Evolutionary conservation across 1,284 basidiomycete species (phyloP).

Genomic region (Leccinum pachyderme): DNA sequence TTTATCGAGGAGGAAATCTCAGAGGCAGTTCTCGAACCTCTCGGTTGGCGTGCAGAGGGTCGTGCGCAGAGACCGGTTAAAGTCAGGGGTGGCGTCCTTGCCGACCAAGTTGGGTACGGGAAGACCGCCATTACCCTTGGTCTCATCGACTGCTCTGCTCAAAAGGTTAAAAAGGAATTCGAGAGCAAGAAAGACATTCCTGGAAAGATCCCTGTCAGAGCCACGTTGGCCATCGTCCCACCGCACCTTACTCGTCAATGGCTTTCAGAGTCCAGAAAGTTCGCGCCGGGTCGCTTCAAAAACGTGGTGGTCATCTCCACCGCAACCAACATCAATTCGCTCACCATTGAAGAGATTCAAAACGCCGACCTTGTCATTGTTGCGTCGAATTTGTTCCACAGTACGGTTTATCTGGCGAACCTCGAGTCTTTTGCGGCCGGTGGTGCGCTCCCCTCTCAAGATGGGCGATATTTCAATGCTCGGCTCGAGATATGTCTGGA

Average conservation of each 20-base stretch:
- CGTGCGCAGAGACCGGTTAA: slow-evolving; percentile 76
- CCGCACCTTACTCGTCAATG: slow-evolving; percentile 89
- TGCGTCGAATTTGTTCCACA: slow-evolving; percentile 84
- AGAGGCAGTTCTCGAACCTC: slow-evolving; percentile 80
- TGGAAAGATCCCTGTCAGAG: slow-evolving; percentile 75
- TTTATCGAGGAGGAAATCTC: slow-evolving; percentile 95
- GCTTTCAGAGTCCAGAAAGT: slow-evolving; percentile 85
- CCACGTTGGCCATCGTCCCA: slow-evolving; percentile 85
- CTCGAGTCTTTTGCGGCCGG: slow-evolving; percentile 68
- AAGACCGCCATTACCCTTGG: slow-evolving; percentile 95
- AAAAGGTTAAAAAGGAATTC: slow-evolving; percentile 58
- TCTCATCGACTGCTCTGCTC: slow-evolving; percentile 70
- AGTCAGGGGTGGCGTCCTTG: slow-evolving; percentile 88
- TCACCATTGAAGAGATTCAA: slow-evolving; percentile 75
- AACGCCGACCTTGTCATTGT: slow-evolving; percentile 88
- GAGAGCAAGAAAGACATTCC: slow-evolving; percentile 49
- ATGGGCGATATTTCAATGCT: slow-evolving; percentile 87
- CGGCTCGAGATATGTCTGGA: slow-evolving; percentile 64
- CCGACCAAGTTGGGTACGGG: slow-evolving; percentile 95
- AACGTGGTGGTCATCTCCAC: slow-evolving; percentile 68
- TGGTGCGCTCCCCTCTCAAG: slow-evolving; percentile 61
- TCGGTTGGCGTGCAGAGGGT: slow-evolving; percentile 93
- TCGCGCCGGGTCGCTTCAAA: slow-evolving; percentile 66
- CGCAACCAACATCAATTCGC: slow-evolving; percentile 69
- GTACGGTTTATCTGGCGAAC: slow-evolving; percentile 73